A percentile compares a stretch with the other conserved stretches of the same genome.
These are phyloP conservation scores for Pistacia integerrima DNA, from an alignment of 345 rosid species.

Conservation along the genomic window DNA sequence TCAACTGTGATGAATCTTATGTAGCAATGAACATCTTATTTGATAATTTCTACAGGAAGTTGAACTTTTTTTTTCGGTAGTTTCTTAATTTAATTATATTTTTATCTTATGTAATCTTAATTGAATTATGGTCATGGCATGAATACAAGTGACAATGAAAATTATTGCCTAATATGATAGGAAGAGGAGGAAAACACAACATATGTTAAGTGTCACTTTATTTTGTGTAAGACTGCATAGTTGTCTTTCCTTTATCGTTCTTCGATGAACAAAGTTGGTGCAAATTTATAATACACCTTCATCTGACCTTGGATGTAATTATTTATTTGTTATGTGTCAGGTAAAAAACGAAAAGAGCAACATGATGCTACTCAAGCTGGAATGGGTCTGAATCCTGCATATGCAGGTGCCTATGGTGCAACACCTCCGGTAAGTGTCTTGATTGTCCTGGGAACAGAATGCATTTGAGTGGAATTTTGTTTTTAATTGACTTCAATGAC, in stretches of 20 bases:
- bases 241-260: not conserved
- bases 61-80: not conserved
- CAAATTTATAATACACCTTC: not conserved
- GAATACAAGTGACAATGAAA: not conserved
- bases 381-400: slow-evolving; percentile 60
- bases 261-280: not conserved
- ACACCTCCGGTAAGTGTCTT: slow-evolving; percentile 76
- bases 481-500: not conserved
- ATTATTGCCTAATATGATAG: not conserved
- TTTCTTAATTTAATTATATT: not conserved
- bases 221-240: not conserved
- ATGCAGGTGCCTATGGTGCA: slow-evolving; percentile 72
- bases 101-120: not conserved
- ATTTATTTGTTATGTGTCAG: slow-evolving; percentile 34
- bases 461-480: slow-evolving; percentile 7
- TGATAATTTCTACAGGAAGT: not conserved
- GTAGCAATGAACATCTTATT: not conserved
- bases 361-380: slow-evolving; percentile 70
- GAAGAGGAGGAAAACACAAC: not conserved
- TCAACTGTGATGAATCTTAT: not conserved
- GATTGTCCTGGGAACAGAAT: not conserved
- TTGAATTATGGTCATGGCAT: not conserved
- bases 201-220: not conserved
- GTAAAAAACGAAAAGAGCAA: slow-evolving; percentile 89
- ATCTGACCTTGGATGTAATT: too few species aligned